Base-by-base conservation (phyloP, 148 eudicot genomes). In the Silene conica region DNA sequence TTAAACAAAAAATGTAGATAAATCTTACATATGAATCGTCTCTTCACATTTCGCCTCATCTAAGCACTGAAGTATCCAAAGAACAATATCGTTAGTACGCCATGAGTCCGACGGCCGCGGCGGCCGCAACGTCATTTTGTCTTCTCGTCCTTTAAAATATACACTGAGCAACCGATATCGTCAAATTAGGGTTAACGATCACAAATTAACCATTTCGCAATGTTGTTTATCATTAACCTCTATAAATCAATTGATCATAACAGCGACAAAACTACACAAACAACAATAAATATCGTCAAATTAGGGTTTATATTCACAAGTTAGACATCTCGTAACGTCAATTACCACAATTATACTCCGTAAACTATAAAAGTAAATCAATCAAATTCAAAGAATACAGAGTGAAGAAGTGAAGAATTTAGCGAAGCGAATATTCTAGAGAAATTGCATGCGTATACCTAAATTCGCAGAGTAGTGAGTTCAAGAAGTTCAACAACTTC, bases 11-110 rank as follows among this genome's bases (percentile, higher is more conserved):
- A 61, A 69, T 4, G 14, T 41, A 0, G 25, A 73, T 18, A 5
- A 34, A 76, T 80, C 87, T 54, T 76, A 90, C 96, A 79, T 88
- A 85, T 88, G 92, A 79, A 90, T 89, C 74, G 96, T 87, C 82
- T 90, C 96, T 67, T 90, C 88, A 77, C 87, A 90, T 81, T 90
- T 90, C 80, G 88, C 96, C 73, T 90, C 96, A 75, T 90, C 96
- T 65, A 90, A 85, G 83, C 88, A 90, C 85, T 90, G 96, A 22
- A 90, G 79, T 67, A 90, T 90, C 80, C 88, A 77, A 78, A 90
- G 88, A 83, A 90, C 96, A 43, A 90, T 85, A 82, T 90, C 92
- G 82, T 92, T 88, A 72, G 92, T 90, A 31, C 34, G 2, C 34
- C 4, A 31, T 5, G 34, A 31, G 3, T 31, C 34, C 34, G 4